Evolutionary conservation across 2,329 filamentous ascomycete genomes (phyloP).

Genomic region (Pyricularia pennisetigena): DNA sequence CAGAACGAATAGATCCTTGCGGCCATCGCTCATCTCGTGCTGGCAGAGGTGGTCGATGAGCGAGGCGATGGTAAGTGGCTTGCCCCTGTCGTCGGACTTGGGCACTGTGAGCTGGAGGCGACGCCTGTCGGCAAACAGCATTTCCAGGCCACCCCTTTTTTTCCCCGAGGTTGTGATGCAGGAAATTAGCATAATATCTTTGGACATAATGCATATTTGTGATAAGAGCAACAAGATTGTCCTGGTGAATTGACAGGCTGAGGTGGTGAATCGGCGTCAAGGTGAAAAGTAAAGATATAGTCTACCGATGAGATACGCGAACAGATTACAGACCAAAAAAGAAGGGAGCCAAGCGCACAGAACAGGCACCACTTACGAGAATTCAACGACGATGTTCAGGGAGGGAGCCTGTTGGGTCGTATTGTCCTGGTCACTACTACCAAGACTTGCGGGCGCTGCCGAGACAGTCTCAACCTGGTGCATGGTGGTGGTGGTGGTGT

Average conservation of each 20-base stretch:
- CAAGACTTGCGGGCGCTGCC: background rate
- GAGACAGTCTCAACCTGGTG: background rate
- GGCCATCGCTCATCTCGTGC: constrained; percentile 72
- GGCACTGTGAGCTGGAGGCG: constrained; percentile 65
- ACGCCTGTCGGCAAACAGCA: constrained; percentile 79
- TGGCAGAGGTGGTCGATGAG: constrained; percentile 73
- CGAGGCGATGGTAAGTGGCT: constrained; percentile 58
- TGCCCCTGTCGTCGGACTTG: constrained; percentile 42
- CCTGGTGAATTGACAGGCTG: background rate
- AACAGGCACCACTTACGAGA: constrained; percentile 6
- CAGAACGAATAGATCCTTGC: constrained; percentile 83
- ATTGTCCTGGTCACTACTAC: background rate
- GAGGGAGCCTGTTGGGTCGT: background rate
- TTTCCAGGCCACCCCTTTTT: constrained; percentile 76
- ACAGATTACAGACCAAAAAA: background rate
- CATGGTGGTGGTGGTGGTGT: background rate
- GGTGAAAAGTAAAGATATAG: background rate
- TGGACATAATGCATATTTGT: background rate
- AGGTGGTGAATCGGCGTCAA: background rate
- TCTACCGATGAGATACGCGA: background rate
- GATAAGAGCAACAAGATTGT: background rate
- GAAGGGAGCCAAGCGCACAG: constrained; percentile 4
- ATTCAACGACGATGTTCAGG: constrained; percentile 8
- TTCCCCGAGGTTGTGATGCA: constrained; percentile 7
- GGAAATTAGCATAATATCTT: constrained; percentile 2